Conservation (phyloP, 73 alveolate species). For the Loxodes magnus region DNA sequence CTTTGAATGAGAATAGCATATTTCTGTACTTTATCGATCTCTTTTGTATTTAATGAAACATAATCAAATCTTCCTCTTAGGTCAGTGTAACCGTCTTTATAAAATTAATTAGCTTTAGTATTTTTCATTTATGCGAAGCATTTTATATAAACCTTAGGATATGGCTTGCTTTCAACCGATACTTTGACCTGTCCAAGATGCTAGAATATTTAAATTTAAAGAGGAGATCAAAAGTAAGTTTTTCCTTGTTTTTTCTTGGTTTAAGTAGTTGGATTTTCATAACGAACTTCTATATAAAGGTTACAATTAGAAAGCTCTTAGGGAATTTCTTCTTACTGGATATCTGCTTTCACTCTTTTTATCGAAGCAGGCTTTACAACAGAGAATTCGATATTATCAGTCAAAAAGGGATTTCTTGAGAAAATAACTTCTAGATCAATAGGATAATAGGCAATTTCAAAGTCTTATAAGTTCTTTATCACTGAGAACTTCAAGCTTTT, state of each 20-base stretch:
- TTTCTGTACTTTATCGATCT: slow-evolving; percentile 48
- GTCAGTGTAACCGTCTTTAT: slow-evolving; percentile 78
- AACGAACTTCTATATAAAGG: slow-evolving; percentile 56
- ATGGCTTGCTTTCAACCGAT: slow-evolving; percentile 32
- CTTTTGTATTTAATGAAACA: slow-evolving; percentile 49
- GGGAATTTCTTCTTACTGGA: slow-evolving; percentile 34
- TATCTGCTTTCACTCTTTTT: slow-evolving; percentile 13
- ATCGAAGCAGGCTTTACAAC: slow-evolving; percentile 23
- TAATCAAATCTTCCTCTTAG: slow-evolving; percentile 73
- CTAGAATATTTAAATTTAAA: slow-evolving; percentile 51
- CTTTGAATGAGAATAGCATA: slow-evolving; percentile 65
- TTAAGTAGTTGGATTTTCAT: slow-evolving; percentile 34
- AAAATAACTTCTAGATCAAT: slow-evolving; percentile 69
- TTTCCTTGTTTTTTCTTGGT: too few species aligned
- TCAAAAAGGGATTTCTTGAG: slow-evolving; percentile 63
- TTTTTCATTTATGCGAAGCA: slow-evolving; percentile 42
- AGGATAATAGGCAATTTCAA: slow-evolving; percentile 50
- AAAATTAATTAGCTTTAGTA: slow-evolving; percentile 38
- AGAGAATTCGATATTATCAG: slow-evolving; percentile 38
- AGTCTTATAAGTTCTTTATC: slow-evolving; percentile 21
- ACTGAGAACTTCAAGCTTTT: slow-evolving; percentile 35
- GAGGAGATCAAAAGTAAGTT: slow-evolving; percentile 49
- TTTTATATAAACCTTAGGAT: slow-evolving; percentile 59
- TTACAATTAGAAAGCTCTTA: slow-evolving; percentile 43
- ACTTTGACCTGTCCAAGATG: slow-evolving; percentile 69